Conservation (phyloP, 2,329 filamentous ascomycete species). For the Colletotrichum agaves region DNA sequence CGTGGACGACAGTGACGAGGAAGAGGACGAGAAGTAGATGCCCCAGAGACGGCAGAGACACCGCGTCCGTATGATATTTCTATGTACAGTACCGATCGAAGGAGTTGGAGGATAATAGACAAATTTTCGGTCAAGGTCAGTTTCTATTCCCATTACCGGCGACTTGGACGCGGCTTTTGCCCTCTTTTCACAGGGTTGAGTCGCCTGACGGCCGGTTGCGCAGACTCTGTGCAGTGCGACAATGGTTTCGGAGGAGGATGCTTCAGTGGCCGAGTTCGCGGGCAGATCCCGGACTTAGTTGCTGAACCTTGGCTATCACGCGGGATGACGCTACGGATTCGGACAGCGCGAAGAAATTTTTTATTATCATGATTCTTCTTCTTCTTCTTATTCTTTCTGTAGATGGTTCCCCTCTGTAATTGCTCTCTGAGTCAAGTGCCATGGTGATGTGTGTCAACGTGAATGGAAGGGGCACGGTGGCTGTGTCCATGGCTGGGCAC, state of each 20-base stretch:
- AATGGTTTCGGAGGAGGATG: constrained; percentile 42
- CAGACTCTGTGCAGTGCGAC: constrained; percentile 43
- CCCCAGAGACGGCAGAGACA: constrained; percentile 14
- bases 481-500: constrained; percentile 31
- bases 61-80: constrained; percentile 24
- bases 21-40: constrained; percentile 68
- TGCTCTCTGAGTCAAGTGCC: not conserved
- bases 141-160: not conserved
- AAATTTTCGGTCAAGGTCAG: constrained; percentile 18
- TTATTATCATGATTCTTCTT: too few relatives aligned
- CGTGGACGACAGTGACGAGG: constrained; percentile 88
- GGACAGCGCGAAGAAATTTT: constrained; percentile 4
- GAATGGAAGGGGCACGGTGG: constrained; percentile 13
- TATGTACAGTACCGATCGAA: constrained; percentile 35
- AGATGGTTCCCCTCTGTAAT: not conserved
- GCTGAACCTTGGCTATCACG: constrained; percentile 3
- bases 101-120: constrained; percentile 33
- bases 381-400: too few relatives aligned
- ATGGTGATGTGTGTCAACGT: constrained; percentile 3
- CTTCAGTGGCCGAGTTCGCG: constrained; percentile 27
- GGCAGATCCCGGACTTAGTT: constrained; percentile 4
- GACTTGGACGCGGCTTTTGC: constrained; percentile 30
- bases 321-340: not conserved
- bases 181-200: constrained; percentile 43
- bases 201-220: constrained; percentile 46